Percentiles rank a stretch among this genome's conserved stretches.
Evolutionary conservation across 2,329 filamentous ascomycete species (phyloP).

Genomic region (Fusarium odoratissimum): DNA sequence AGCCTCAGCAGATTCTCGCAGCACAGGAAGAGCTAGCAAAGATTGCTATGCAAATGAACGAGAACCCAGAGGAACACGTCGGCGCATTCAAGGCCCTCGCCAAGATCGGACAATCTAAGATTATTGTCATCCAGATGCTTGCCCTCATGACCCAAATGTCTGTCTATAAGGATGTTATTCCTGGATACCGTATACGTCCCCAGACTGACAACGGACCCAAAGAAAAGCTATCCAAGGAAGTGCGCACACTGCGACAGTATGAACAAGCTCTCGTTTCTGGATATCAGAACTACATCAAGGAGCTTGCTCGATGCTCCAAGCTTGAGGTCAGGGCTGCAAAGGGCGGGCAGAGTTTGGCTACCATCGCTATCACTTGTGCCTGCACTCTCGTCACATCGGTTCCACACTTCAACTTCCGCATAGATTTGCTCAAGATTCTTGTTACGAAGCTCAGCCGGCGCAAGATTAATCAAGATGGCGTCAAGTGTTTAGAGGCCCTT

Average conservation of each 20-base stretch:
- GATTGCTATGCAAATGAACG: slow-evolving; percentile 83
- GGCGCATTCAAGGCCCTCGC: slow-evolving; percentile 82
- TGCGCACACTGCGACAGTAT: slow-evolving; percentile 82
- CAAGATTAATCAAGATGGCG: slow-evolving; percentile 78
- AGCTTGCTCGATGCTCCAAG: slow-evolving; percentile 76
- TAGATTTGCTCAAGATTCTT: slow-evolving; percentile 87
- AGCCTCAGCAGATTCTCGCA: slow-evolving; percentile 82
- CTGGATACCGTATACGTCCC: slow-evolving; percentile 93
- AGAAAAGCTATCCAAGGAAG: slow-evolving; percentile 91
- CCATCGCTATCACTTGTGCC: slow-evolving; percentile 85
- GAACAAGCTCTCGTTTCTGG: slow-evolving; percentile 88
- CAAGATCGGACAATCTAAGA: slow-evolving; percentile 75
- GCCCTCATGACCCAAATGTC: slow-evolving; percentile 87
- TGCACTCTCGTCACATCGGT: slow-evolving; percentile 84
- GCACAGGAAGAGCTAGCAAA: slow-evolving; percentile 94
- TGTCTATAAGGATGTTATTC: slow-evolving; percentile 95
- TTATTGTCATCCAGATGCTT: slow-evolving; percentile 84
- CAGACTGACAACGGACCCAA: slow-evolving; percentile 78
- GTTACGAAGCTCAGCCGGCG: slow-evolving; percentile 83
- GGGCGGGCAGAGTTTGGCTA: slow-evolving; percentile 67
- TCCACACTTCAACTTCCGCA: slow-evolving; percentile 97
- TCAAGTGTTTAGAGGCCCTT: slow-evolving; percentile 80
- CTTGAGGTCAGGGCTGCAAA: slow-evolving; percentile 55
- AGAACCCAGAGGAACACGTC: slow-evolving; percentile 91
- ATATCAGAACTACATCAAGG: slow-evolving; percentile 86